Evolutionary conservation across 768 basidiomycete genomes (phyloP).

Genomic region (Gloeopeniophorella convolvens): DNA sequence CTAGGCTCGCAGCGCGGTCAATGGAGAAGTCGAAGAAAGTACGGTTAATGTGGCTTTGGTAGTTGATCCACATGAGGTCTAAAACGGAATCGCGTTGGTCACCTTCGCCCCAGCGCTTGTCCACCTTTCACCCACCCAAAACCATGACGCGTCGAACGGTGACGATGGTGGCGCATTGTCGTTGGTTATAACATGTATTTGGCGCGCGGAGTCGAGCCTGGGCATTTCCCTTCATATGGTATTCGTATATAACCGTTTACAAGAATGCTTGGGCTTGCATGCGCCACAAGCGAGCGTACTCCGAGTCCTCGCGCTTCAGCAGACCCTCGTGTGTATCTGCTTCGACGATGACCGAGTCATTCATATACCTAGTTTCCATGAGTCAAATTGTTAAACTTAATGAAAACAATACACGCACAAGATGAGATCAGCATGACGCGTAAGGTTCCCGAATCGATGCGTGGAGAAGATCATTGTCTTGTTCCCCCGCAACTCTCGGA

Average conservation of each 20-base stretch:
- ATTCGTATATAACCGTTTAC: constrained; percentile 4
- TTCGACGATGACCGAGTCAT: constrained; percentile 54
- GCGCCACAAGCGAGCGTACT: constrained; percentile 70
- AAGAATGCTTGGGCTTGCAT: constrained; percentile 66
- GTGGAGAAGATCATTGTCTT: constrained; percentile 84
- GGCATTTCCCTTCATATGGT: too few relatives aligned
- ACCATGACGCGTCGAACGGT: too few relatives aligned
- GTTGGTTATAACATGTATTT: too few relatives aligned
- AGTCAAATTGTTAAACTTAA: background rate
- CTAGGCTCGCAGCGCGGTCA: too few relatives aligned
- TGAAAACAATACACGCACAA: constrained; percentile 3
- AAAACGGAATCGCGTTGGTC: too few relatives aligned
- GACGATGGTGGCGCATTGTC: too few relatives aligned
- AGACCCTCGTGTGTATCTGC: constrained; percentile 61
- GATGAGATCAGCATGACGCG: constrained; percentile 40
- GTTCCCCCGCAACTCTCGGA: constrained; percentile 59
- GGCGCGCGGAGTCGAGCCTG: too few relatives aligned
- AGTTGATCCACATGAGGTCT: too few relatives aligned
- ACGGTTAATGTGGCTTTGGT: too few relatives aligned
- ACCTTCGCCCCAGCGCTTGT: too few relatives aligned
- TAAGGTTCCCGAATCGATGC: constrained; percentile 64
- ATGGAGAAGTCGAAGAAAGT: too few relatives aligned
- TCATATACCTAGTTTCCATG: constrained; percentile 50
- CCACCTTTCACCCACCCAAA: too few relatives aligned
- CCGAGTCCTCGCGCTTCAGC: constrained; percentile 42